These are phyloP conservation scores for Nidula niveotomentosa DNA, from an alignment of 1,284 basidiomycete genomes.

Conservation along the genomic window DNA sequence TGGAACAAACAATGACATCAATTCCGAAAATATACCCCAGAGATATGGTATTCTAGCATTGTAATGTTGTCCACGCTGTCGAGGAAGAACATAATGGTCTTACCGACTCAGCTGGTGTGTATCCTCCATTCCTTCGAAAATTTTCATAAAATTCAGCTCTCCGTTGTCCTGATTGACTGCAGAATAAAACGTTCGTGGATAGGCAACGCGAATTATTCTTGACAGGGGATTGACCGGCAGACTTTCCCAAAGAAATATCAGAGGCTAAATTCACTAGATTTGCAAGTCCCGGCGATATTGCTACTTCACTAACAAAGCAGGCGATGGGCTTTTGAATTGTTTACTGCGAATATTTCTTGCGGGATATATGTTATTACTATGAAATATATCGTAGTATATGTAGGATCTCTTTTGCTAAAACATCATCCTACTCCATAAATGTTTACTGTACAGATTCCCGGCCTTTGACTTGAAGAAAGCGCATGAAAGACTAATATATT, in stretches of 20 bases:
- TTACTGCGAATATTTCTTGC: no score
- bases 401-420: no score
- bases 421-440: no score
- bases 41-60: slow-evolving; percentile 89
- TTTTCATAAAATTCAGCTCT: slow-evolving; percentile 72
- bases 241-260: slow-evolving; percentile 64
- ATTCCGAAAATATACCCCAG: slow-evolving; percentile 70
- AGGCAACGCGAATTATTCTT: slow-evolving; percentile 64
- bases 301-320: no score
- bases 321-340: no score
- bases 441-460: no score
- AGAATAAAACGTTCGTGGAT: slow-evolving; percentile 59
- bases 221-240: slow-evolving; percentile 62
- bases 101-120: slow-evolving; percentile 68
- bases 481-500: no score
- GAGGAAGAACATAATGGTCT: slow-evolving; percentile 70
- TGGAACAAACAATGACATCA: slow-evolving; percentile 74
- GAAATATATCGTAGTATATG: no score
- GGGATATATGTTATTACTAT: no score
- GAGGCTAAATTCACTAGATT: slow-evolving; percentile 54
- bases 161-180: slow-evolving; percentile 68
- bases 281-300: slow-evolving; percentile 18
- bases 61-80: slow-evolving; percentile 81
- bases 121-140: background rate
- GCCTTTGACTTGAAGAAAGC: no score